Evolutionary conservation across 768 basidiomycete genomes (phyloP).

Genomic region (Russula ochroleuca): DNA sequence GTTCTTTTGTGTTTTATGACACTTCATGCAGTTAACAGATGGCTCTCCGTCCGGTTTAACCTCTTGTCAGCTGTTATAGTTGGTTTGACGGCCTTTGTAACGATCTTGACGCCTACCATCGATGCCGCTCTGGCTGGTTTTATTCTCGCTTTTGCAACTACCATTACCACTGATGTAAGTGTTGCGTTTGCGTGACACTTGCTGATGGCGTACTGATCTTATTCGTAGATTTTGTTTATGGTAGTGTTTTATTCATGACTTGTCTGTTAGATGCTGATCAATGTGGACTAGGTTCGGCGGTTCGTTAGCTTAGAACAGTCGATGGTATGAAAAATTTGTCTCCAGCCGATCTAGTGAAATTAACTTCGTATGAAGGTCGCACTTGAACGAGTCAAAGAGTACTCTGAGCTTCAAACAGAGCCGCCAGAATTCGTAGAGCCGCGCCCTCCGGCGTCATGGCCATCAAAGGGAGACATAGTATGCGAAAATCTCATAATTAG

Average conservation of each 20-base stretch:
- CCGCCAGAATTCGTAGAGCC: constrained; percentile 83
- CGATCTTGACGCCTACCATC: constrained; percentile 64
- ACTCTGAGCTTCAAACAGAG: constrained; percentile 73
- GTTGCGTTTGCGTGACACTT: not conserved
- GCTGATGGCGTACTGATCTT: constrained; percentile 28
- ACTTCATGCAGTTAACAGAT: constrained; percentile 66
- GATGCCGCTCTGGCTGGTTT: constrained; percentile 83
- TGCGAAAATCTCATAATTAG: constrained; percentile 73
- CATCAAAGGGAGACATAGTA: constrained; percentile 59
- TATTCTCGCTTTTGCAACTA: constrained; percentile 77
- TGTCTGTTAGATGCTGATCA: constrained; percentile 10
- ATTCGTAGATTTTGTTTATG: constrained; percentile 37
- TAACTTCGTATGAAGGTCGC: constrained; percentile 52
- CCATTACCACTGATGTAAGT: constrained; percentile 63
- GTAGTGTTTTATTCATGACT: not conserved
- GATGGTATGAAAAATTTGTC: constrained; percentile 52
- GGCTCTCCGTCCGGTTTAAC: constrained; percentile 87
- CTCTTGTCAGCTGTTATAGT: constrained; percentile 67
- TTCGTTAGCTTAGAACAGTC: constrained; percentile 89
- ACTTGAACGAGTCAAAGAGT: constrained; percentile 88
- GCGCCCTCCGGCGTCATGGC: constrained; percentile 78
- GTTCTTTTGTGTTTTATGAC: not conserved
- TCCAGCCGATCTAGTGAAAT: not conserved
- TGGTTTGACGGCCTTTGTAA: constrained; percentile 64
- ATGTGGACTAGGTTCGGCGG: constrained; percentile 51